These are phyloP conservation scores for Penstemon newberryi DNA, from an alignment of 257 asterid species.

Conservation along the genomic window DNA sequence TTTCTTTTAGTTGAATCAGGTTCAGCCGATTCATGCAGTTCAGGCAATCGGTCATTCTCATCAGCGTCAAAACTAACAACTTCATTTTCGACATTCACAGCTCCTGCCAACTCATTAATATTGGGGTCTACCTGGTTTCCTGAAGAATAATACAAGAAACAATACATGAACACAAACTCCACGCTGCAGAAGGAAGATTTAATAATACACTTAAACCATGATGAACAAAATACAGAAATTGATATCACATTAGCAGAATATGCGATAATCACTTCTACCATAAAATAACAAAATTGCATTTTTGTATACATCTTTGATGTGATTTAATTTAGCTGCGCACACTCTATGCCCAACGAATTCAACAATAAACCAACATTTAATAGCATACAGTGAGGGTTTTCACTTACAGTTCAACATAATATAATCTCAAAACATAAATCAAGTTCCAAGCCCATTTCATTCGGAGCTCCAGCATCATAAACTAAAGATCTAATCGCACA, in stretches of 20 bases:
- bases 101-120: constrained; percentile 29
- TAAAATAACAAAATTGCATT: not conserved
- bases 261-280: not conserved
- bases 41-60: constrained; percentile 40
- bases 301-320: not conserved
- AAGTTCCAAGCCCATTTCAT: not conserved
- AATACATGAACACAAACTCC: constrained; percentile 4
- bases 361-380: constrained; percentile 8
- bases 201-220: not conserved
- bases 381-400: not conserved
- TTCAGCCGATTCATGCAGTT: constrained; percentile 56
- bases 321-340: not conserved
- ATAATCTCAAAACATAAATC: not conserved
- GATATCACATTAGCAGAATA: constrained; percentile 1
- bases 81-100: constrained; percentile 34
- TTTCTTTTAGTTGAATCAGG: constrained; percentile 44
- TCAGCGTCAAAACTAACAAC: constrained; percentile 26
- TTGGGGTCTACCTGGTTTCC: constrained; percentile 32
- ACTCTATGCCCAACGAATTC: constrained; percentile 11
- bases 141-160: constrained; percentile 29
- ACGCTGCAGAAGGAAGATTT: not conserved
- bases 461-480: constrained; percentile 25
- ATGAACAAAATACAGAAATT: not conserved
- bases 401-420: constrained; percentile 7
- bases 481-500: constrained; percentile 1